Base-by-base conservation (phyloP, 2,329 filamentous ascomycete genomes). In the Nannizziopsis barbatae region DNA sequence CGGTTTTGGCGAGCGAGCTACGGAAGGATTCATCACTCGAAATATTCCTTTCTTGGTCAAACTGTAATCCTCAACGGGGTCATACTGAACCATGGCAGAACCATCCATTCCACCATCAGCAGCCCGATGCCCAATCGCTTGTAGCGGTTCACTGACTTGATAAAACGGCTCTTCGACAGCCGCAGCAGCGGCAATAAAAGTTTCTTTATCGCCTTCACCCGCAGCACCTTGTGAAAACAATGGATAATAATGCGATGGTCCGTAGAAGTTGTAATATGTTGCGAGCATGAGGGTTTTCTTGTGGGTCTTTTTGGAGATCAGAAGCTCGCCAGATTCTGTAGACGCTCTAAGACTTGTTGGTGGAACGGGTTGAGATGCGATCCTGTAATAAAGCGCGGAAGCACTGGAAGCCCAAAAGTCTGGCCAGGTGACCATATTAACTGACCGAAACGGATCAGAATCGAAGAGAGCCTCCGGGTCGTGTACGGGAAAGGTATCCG, bases 191-290 rank as follows among this genome's bases (percentile, higher is more conserved):
- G 67, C 62, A 12, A 71, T 56, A 53, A 75, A 74, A 0, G 71
- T 74, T 54, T 75, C 72, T 55, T 75, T 75, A 58, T 75, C 72
- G 12, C 72, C 72, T 57, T 74, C 64, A 9, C 72, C 72, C 0
- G 67, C 60, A 6, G 66, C 71, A 31, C 71, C 71, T 56, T 73
- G 71, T 3, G 65, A 68, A 7, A 72, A 60, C 0, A 75, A 57
- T 0, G 65, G 63, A 51, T 73, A 74, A 53, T 71, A 75, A 45
- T 65, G 63, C 0, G 60, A 55, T 3, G 71, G 69, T 1, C 70
- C 70, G 58, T 67, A 72, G 40, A 65, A 62, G 53, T 74, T 75
- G 57, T 75, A 75, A 56, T 75, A 75, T 1, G 65, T 62, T 3
- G 69, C 64, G 3, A 75, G 60, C n/a, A 73, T 59, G 1, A 75